Conservation (phyloP, 805 yeast species). For the Candida nitratophila region DNA sequence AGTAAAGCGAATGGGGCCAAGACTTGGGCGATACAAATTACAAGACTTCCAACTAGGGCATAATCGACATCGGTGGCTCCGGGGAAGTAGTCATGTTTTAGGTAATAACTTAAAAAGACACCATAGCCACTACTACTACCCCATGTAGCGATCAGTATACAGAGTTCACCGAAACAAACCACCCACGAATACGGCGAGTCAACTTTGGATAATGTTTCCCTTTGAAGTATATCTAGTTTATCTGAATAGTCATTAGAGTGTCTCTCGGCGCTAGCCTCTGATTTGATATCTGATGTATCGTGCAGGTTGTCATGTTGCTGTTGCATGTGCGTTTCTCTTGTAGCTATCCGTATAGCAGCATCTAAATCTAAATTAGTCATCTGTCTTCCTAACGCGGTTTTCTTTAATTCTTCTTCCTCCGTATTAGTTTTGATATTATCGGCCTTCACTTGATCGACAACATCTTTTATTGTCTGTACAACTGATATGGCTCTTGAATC, state of each 20-base stretch:
- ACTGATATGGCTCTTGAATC: conserved; percentile 6
- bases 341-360: conserved; percentile 16
- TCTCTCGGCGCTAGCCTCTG: conserved; percentile 1
- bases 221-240: not conserved
- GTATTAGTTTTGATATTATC: conserved; percentile 14
- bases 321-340: not conserved
- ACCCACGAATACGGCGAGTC: conserved; percentile 63
- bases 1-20: conserved; percentile 18
- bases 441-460: conserved; percentile 15
- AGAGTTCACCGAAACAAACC: conserved; percentile 30
- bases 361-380: conserved; percentile 14
- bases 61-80: conserved; percentile 50
- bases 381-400: conserved; percentile 13
- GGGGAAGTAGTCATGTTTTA: conserved; percentile 37
- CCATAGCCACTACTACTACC: conserved; percentile 59
- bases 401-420: conserved; percentile 5
- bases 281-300: conserved; percentile 1
- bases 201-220: not conserved
- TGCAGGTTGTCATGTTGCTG: not conserved
- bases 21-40: conserved; percentile 21
- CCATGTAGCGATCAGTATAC: conserved; percentile 47
- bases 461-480: conserved; percentile 1
- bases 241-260: not conserved
- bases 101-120: conserved; percentile 46
- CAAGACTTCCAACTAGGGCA: conserved; percentile 55